These are phyloP conservation scores for Crithidia thermophila DNA, from an alignment of 208 protist genomes.

Conservation along the genomic window DNA sequence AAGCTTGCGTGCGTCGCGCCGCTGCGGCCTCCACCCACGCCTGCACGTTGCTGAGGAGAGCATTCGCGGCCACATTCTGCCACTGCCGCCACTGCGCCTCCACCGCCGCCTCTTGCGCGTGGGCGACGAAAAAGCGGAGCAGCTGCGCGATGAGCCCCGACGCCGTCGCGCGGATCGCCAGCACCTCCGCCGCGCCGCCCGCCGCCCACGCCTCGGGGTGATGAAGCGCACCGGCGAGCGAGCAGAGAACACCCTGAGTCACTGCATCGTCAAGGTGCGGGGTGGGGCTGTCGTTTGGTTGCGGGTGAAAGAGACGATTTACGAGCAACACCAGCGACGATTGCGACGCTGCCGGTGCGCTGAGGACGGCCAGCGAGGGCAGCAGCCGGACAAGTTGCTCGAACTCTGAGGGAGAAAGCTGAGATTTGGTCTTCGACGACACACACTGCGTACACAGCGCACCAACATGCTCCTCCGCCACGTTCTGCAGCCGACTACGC, in stretches of 20 bases:
- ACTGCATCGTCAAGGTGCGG: neutral
- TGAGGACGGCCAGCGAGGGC: conserved; percentile 33
- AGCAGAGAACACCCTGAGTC: conserved; percentile 2
- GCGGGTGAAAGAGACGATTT: conserved; percentile 8
- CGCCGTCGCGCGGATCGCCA: conserved; percentile 14
- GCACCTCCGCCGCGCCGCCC: neutral
- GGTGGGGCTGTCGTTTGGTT: neutral
- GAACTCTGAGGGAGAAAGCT: conserved; percentile 12
- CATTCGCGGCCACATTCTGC: conserved; percentile 17
- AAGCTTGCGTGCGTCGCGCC: conserved; percentile 10
- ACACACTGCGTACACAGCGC: conserved; percentile 10
- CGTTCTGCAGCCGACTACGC: conserved; percentile 15
- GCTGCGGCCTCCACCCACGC: conserved; percentile 22
- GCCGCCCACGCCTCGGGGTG: conserved; percentile 27
- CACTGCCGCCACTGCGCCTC: conserved; percentile 33
- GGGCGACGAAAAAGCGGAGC: conserved; percentile 12
- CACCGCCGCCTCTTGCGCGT: conserved; percentile 19
- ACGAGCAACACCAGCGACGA: conserved; percentile 18
- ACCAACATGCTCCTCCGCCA: conserved; percentile 13
- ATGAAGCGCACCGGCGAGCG: conserved; percentile 22
- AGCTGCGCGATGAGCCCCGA: conserved; percentile 17
- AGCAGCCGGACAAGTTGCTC: conserved; percentile 26
- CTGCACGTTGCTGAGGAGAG: conserved; percentile 21
- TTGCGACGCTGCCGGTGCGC: conserved; percentile 7
- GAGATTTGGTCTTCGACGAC: neutral